Percentiles rank a stretch among this genome's conserved stretches.
Evolutionary conservation across 345 rosid genomes (phyloP).

Genomic region (Boechera divaricarpa): DNA sequence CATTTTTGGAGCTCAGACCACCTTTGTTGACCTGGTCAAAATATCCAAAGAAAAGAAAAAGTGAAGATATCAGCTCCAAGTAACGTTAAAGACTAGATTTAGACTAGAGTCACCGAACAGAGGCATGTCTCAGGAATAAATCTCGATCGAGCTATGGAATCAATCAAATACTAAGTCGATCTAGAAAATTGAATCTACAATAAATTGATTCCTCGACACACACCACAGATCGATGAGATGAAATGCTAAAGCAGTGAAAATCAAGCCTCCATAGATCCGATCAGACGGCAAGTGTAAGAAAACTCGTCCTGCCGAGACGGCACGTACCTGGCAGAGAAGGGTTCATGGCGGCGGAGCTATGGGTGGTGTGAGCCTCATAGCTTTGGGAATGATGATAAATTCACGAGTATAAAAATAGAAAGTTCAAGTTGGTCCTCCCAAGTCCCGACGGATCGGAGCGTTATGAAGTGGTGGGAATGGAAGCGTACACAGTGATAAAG

Average conservation of each 20-base stretch:
- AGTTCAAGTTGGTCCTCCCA: not conserved
- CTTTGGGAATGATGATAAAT: not conserved
- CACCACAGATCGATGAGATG: not conserved
- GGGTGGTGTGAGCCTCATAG: not conserved
- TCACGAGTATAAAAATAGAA: not conserved
- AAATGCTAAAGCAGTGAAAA: not conserved
- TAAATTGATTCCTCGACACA: not conserved
- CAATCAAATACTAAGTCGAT: not conserved
- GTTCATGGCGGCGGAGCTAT: not conserved
- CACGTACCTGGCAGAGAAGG: not conserved
- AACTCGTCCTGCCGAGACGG: not conserved
- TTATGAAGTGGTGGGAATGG: not conserved
- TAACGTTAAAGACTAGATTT: conserved; percentile 9
- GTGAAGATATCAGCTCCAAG: not conserved
- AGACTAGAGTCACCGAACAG: not conserved
- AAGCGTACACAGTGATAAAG: conserved; percentile 13
- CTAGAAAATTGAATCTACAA: not conserved
- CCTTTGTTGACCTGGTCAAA: conserved; percentile 33
- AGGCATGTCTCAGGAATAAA: no score
- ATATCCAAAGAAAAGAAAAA: not conserved
- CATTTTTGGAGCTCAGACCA: conserved; percentile 48
- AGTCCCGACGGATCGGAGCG: not conserved
- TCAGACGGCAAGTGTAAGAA: not conserved
- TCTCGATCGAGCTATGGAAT: not conserved
- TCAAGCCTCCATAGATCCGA: not conserved